Evolutionary conservation across 345 rosid genomes (phyloP), one percentile per base, ranked within the genome.

Genomic region (Salix koriyanagi): DNA sequence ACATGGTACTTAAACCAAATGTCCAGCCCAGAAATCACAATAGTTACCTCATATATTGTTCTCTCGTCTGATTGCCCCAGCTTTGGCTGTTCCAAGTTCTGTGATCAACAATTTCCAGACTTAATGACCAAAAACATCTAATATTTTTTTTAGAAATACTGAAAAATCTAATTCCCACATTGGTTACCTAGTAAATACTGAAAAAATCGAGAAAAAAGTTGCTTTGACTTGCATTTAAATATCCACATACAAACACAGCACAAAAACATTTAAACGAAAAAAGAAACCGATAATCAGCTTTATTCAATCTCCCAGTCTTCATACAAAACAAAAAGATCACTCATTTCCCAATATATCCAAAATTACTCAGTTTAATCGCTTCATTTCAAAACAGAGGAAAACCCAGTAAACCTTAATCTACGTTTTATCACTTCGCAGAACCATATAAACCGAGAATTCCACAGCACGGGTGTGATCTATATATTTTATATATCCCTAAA

Each of bases 21-120:
- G 28, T 12, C 72, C 50, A 65, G 16, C 34, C 74, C 23, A 67
- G 64, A 69, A n/a, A 56, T 16, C 73, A 72, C 26, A 58, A 82
- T 23, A 48, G 73, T 84, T 84, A 95, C 99, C 93, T 90, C 98
- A 65, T 89, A 90, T 62, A 91, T 89, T 13, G 92, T 93, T 80
- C 92, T 89, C 89, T 95, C 96, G 83, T 88, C 93, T 3, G 88
- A 80, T 44, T 85, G 96, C 16, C 88, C 89, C 75, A 89, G 76
- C 80, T 90, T 92, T 28, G 88, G 75, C 75, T 87, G 85, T 56
- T 90, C 93, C 85, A 89, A 52, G n/a, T 87, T 93, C 98, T 91
- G 80, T 41, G 6, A 58, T 44, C 2, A 46, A 39, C n/a, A 67
- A 65, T 2, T 3, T 18, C 32, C 14, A 36, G 32, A 28, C 9